Conservation (phyloP, 2,329 filamentous ascomycete genomes). For the Penicillium sp. region DNA sequence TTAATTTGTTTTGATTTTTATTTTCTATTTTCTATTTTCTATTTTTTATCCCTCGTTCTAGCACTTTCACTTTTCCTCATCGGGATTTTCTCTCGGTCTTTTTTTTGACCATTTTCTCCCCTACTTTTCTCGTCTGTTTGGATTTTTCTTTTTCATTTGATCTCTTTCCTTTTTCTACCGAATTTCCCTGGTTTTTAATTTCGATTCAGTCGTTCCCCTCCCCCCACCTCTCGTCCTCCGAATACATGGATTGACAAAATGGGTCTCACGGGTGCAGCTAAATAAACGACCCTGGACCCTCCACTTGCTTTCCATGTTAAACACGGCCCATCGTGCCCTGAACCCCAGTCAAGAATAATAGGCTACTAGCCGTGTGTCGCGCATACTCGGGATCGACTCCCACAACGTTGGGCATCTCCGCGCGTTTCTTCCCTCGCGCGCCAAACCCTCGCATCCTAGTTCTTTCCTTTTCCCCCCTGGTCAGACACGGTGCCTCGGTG, state of each 20-base stretch:
- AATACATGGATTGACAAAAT: constrained; percentile 12
- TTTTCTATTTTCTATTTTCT: constrained; percentile 4
- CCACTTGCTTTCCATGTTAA: constrained; percentile 23
- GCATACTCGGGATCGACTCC: constrained; percentile 21
- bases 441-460: constrained; percentile 14
- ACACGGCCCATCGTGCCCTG: constrained; percentile 19
- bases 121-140: constrained; percentile 8
- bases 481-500: constrained; percentile 13
- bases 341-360: constrained; percentile 23
- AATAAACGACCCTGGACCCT: constrained; percentile 40
- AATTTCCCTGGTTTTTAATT: constrained; percentile 5
- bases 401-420: constrained; percentile 15
- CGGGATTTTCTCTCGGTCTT: constrained; percentile 9
- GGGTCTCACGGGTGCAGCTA: constrained; percentile 31
- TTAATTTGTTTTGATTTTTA: not conserved
- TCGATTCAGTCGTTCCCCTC: constrained; percentile 11
- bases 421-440: constrained; percentile 15
- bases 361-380: constrained; percentile 20
- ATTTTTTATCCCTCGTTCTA: constrained; percentile 2
- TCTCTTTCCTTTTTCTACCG: no score
- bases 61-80: constrained; percentile 3
- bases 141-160: constrained; percentile 9
- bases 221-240: constrained; percentile 17
- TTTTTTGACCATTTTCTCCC: constrained; percentile 11
- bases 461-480: constrained; percentile 13